A percentile compares a stretch with the other conserved stretches of the same genome.
phyloP scores from a whole-genome alignment of 2,329 filamentous ascomycete species.

The Hymenoscyphus repandus region DNA sequence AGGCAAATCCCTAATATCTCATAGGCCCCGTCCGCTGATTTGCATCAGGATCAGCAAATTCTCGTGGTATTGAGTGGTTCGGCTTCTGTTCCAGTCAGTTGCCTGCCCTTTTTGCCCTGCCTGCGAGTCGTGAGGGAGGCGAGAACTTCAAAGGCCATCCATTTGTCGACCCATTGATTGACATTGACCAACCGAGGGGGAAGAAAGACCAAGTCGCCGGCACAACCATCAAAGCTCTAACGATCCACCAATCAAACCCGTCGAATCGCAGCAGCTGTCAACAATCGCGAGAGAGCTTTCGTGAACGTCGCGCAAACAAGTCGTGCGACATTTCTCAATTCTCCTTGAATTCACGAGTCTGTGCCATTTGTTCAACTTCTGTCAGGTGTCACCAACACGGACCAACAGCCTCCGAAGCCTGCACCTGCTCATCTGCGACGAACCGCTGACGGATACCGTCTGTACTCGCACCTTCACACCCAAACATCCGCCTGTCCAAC shows the following conservation, averaged over 20 bases:
- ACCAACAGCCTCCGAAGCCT: constrained; percentile 7
- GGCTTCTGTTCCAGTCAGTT: not conserved
- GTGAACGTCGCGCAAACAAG: not conserved
- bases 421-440: not conserved
- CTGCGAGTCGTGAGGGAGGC: not conserved
- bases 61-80: not conserved
- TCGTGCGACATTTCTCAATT: not conserved
- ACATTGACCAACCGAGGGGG: too few relatives aligned
- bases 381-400: not conserved
- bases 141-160: too few relatives aligned
- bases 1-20: not conserved
- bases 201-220: too few relatives aligned
- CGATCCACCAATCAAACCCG: constrained; percentile 18
- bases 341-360: too few relatives aligned
- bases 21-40: not conserved
- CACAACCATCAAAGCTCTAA: too few relatives aligned
- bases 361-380: too few relatives aligned
- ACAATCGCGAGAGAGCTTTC: constrained; percentile 14
- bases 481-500: not conserved
- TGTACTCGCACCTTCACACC: too few relatives aligned
- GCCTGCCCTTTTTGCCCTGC: not conserved
- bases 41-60: not conserved
- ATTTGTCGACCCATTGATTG: too few relatives aligned
- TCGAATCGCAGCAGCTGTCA: constrained; percentile 12
- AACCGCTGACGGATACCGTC: too few relatives aligned